These are phyloP conservation scores for Wickerhamomyces chaumierensis DNA, from an alignment of 805 yeast genomes.

Conservation along the genomic window DNA sequence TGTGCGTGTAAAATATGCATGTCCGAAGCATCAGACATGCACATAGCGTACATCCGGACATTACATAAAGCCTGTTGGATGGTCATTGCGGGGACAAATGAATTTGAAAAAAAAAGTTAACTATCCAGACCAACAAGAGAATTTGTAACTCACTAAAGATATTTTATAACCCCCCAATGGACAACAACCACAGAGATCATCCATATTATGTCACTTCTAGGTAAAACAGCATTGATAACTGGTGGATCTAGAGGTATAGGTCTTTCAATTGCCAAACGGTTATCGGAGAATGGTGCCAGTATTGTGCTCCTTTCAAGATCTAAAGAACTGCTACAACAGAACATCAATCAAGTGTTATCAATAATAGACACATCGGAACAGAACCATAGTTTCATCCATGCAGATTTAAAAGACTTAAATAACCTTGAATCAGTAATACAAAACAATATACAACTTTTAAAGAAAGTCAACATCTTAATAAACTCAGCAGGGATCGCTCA, in stretches of 20 bases:
- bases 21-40: too few relatives aligned
- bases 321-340: constrained; percentile 22
- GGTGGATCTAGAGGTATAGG: constrained; percentile 72
- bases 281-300: constrained; percentile 41
- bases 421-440: neutral
- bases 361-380: constrained; percentile 5
- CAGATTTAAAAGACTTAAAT: constrained; percentile 9
- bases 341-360: constrained; percentile 8
- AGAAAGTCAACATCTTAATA: constrained; percentile 18
- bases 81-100: too few relatives aligned
- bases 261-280: constrained; percentile 34
- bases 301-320: constrained; percentile 42
- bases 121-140: too few relatives aligned
- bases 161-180: too few relatives aligned
- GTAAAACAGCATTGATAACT: constrained; percentile 40
- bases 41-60: too few relatives aligned
- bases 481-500: constrained; percentile 54
- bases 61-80: too few relatives aligned
- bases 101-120: too few relatives aligned
- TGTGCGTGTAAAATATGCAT: too few relatives aligned
- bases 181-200: too few relatives aligned
- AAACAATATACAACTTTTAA: constrained; percentile 1
- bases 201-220: constrained; percentile 3
- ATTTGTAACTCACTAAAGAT: too few relatives aligned
- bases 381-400: constrained; percentile 8